Percentiles rank a stretch among this genome's conserved stretches.
Conservation (phyloP, 1,139 yeast genomes). For the Suhomyces maxii region DNA sequence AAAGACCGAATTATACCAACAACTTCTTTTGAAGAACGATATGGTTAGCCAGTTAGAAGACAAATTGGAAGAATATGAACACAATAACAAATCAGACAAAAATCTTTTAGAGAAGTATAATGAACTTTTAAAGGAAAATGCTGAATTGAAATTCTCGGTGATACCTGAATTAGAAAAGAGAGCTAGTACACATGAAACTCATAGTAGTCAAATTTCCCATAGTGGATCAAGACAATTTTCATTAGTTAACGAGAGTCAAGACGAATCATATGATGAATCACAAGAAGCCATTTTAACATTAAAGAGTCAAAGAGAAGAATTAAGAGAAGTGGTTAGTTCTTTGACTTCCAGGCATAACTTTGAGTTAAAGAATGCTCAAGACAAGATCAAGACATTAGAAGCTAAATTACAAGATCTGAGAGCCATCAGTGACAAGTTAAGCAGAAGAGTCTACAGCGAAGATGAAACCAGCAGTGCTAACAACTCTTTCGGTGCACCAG, state of each 20-base stretch:
- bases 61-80: conserved; percentile 36
- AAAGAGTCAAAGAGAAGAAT: conserved; percentile 56
- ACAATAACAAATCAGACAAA: conserved; percentile 18
- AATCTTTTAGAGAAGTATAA: conserved; percentile 38
- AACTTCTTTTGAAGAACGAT: conserved; percentile 50
- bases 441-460: conserved; percentile 20
- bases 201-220: conserved; percentile 6
- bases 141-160: conserved; percentile 40
- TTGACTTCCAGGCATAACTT: conserved; percentile 36
- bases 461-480: conserved; percentile 5
- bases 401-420: conserved; percentile 36
- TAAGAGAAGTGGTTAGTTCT: conserved; percentile 52
- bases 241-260: conserved; percentile 17
- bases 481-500: conserved; percentile 13
- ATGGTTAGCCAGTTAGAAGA: conserved; percentile 44
- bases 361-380: conserved; percentile 41
- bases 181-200: conserved; percentile 4
- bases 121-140: conserved; percentile 41
- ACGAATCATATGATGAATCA: conserved; percentile 20
- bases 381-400: conserved; percentile 45
- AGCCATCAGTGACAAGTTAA: conserved; percentile 36
- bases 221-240: conserved; percentile 24
- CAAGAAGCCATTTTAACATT: conserved; percentile 37
- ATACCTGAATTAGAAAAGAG: conserved; percentile 46
- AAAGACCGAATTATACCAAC: conserved; percentile 52